Base-by-base conservation (phyloP, 192 early-diverging fungal genomes). In the Rhizophagus clarus region DNA sequence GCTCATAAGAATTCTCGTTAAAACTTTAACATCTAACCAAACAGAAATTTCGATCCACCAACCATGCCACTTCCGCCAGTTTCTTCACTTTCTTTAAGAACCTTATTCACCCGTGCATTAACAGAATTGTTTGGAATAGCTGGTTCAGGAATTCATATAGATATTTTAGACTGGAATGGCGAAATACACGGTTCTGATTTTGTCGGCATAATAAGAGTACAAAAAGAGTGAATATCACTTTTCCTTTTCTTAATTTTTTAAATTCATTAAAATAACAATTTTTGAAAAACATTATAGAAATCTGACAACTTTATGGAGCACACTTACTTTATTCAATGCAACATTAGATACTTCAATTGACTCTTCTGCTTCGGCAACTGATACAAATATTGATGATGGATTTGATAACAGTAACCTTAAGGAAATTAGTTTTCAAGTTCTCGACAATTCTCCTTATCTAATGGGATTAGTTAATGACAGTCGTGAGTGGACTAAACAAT, bases 261-360 rank as follows among this genome's bases (percentile, higher is more conserved):
- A 56, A 1, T 22, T 56, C 20, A 7, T 56, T 20, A 56, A 56
- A 56, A 56, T 56, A 56, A 56, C 51, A 51, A 51, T 47, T 7
- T 6, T 3, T 20, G 45, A 26, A 28, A n/a, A 49, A 42, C 5
- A 31, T 31, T 6, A 70, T 49, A 72, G 71, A 14, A 32, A 76
- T 10, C 22, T 76, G 61, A 76, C 56, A 20, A 76, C 56, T 31
- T 76, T 76, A 62, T 76, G 74, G 74, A 76, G 60, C n/a, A n/a
- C 74, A 2, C 31, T 76, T 29, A 76, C 74, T 61, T 63, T 76
- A 42, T 76, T 62, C 32, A 60, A 11, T 60, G 60, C 61, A 62
- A 76, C 74, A 17, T 37, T 76, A 31, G 60, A 76, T 14, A 61
- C 12, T 62, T 6, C 17, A 32, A 62, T 20, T 42, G 24, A 32